Evolutionary conservation across 2,329 filamentous ascomycete species (phyloP).

Genomic region (Neopestalotiopsis clavispora): DNA sequence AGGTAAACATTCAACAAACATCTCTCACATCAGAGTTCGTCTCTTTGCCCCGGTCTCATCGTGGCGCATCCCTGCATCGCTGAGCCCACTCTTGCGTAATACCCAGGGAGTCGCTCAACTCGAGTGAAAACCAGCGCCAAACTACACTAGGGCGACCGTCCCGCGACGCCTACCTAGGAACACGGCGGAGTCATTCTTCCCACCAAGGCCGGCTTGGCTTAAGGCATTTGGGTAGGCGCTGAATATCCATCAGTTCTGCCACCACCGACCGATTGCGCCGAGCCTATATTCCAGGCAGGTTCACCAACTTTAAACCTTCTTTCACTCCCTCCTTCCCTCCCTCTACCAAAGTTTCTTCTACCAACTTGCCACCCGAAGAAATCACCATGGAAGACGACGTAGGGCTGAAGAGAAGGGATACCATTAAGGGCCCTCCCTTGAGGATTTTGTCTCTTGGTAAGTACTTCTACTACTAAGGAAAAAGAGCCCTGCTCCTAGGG

Average conservation of each 20-base stretch:
- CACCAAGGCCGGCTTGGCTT: not conserved
- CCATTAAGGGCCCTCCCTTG: slow-evolving; percentile 90
- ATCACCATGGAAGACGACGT: slow-evolving; percentile 55
- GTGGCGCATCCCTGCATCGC: slow-evolving; percentile 10
- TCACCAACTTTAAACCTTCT: slow-evolving; percentile 8
- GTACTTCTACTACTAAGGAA: slow-evolving; percentile 31
- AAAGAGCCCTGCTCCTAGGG: not conserved
- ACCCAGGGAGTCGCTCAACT: not conserved
- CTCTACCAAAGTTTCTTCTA: not conserved
- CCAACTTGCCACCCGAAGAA: slow-evolving; percentile 17
- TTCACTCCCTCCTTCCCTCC: not conserved
- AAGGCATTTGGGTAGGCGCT: not conserved
- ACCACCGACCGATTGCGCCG: slow-evolving; percentile 1
- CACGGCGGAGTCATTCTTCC: slow-evolving; percentile 4
- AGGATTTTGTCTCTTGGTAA: slow-evolving; percentile 89
- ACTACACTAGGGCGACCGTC: not conserved
- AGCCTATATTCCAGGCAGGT: not conserved
- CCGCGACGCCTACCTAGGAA: slow-evolving; percentile 5
- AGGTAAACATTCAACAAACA: not conserved
- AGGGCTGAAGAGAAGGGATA: slow-evolving; percentile 81
- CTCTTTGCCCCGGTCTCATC: not conserved
- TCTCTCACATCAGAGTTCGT: not conserved
- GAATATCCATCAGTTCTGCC: not conserved
- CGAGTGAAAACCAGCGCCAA: not conserved
- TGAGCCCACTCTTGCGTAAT: slow-evolving; percentile 16